Evolutionary conservation across 768 basidiomycete species (phyloP), one percentile per base, ranked within the genome.

Genomic region (Nevesoporus exiguus): DNA sequence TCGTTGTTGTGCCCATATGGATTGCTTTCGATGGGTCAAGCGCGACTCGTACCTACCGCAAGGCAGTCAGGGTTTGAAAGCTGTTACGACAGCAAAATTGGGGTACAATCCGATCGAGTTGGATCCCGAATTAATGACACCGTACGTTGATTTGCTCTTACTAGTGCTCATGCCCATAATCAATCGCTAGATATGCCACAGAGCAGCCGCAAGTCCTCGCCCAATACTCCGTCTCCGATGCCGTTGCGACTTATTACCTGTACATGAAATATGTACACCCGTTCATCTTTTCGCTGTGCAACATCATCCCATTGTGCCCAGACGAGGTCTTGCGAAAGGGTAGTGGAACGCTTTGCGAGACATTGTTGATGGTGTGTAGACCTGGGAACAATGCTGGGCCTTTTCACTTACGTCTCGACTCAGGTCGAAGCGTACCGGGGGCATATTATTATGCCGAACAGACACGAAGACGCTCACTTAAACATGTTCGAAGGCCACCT

Each of bases 251-350:
- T 1, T 98, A 99, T 70, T 98, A 98, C 71, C 81, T 99, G 33
- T 98, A 99, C 74, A 99, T 98, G 97, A 99, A 98, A 94, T 99
- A 99, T 64, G 95, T 99, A 10, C 95, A 98, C 66, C 97, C 97
- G 0, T 99, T 99, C 80, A 92, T 99, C 58, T 99, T 99, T 76
- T 98, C 97, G 9, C 74, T 99, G 34, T 98, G 97, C 73, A 99
- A 97, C 77, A 99, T 98, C 71, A 98, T 99, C 61, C 96, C 97
- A 11, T 80, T 99, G 49, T 87, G 86, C 64, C 94, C 97, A 3
- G 97, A 99, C 63, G 97, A 99, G 57, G 97, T 98, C 5, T 72
- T 98, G 60, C 79, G 96, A 47, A 98, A 99, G 70, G 97, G 97
- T 31, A 91, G 84, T 66, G 97, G 97, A 9, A 99, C 97, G 1